Evolutionary conservation across 1,139 yeast species (phyloP).

Genomic region (Yarrowia galli): DNA sequence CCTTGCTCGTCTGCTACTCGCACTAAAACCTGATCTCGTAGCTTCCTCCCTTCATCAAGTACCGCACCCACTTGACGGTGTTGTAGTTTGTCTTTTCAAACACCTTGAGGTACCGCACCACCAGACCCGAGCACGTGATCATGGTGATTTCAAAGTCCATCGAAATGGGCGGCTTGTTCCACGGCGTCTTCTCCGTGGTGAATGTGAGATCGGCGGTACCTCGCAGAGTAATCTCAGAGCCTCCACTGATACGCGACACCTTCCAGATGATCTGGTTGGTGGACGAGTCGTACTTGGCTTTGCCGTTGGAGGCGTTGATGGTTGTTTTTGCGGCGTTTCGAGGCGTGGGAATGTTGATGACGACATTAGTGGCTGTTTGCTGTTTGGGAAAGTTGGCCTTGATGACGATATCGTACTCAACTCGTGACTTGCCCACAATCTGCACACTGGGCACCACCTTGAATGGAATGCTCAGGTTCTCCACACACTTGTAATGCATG

Average conservation of each 20-base stretch:
- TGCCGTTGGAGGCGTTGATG: constrained; percentile 62
- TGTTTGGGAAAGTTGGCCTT: constrained; percentile 70
- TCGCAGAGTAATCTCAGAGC: constrained; percentile 64
- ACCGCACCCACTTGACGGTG: constrained; percentile 88
- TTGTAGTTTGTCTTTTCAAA: constrained; percentile 69
- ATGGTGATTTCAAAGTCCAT: constrained; percentile 73
- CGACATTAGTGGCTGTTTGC: constrained; percentile 69
- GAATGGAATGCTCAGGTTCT: constrained; percentile 75
- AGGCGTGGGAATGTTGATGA: constrained; percentile 74
- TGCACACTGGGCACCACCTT: constrained; percentile 67
- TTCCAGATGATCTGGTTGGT: constrained; percentile 74
- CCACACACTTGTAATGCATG: constrained; percentile 71
- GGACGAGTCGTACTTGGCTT: constrained; percentile 70
- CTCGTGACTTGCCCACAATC: constrained; percentile 58
- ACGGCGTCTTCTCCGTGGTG: constrained; percentile 48
- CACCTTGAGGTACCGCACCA: constrained; percentile 75
- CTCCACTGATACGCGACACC: constrained; percentile 71
- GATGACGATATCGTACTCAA: constrained; percentile 66
- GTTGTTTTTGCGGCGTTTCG: constrained; percentile 62
- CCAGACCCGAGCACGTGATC: constrained; percentile 81
- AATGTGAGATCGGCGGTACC: constrained; percentile 58
- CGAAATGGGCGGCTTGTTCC: constrained; percentile 82
- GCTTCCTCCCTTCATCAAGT: constrained; percentile 74
- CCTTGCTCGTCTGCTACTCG: too few relatives aligned
- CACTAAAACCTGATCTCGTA: constrained; percentile 75